Conservation (phyloP, 305 asterid species). For the Fraxinus dipetala region DNA sequence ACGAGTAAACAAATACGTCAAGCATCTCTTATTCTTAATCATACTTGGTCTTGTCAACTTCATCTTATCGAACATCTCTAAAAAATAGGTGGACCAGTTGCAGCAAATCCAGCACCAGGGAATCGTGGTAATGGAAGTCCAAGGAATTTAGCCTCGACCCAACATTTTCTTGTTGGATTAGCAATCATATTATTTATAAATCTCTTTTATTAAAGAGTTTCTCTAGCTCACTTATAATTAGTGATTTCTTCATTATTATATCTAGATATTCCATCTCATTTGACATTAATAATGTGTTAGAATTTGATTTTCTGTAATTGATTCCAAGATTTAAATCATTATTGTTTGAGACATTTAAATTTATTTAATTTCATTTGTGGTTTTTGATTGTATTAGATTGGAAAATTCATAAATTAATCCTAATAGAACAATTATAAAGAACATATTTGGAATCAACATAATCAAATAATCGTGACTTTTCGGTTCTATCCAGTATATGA, state of each 20-base stretch:
- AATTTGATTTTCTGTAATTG: background rate
- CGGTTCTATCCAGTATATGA: background rate
- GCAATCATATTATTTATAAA: conserved; percentile 29
- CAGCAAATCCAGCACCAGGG: conserved; percentile 36
- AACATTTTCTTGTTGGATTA: conserved; percentile 40
- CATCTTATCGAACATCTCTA: background rate
- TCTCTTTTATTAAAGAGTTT: background rate
- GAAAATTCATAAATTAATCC: background rate
- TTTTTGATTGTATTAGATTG: conserved; percentile 1
- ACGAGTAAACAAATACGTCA: background rate
- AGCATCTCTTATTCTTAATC: background rate
- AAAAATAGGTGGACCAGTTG: background rate
- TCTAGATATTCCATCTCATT: background rate
- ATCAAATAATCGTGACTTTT: background rate
- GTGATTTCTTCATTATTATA: background rate
- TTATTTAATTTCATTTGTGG: background rate
- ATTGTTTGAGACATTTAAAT: background rate
- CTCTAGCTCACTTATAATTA: background rate
- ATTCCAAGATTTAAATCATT: conserved; percentile 2
- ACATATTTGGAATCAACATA: background rate
- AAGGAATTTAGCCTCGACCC: conserved; percentile 28
- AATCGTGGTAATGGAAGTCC: conserved; percentile 22
- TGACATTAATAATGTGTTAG: background rate
- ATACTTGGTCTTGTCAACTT: background rate
- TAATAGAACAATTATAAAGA: background rate